Base-by-base conservation (phyloP, 306 rosid genomes). In the Rosa rugosa region DNA sequence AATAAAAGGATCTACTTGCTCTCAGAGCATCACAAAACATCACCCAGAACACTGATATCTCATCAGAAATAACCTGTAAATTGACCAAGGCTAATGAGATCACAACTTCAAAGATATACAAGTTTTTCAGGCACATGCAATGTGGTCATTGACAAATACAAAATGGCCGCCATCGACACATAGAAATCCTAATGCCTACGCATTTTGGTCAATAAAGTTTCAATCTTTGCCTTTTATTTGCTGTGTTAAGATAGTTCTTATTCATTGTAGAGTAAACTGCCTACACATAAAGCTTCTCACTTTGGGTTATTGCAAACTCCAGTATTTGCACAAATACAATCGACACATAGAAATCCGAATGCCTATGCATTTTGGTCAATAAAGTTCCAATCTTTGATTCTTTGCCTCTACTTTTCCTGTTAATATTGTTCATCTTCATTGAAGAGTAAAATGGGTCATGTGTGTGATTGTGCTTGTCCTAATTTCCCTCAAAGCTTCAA, bases 21-120 rank as follows among this genome's bases (percentile, higher is more conserved):
- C 70, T 80, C 56, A 80, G 44, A 81, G 84, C 77, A 76, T 63
- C 73, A 42, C 6, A 75, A 79, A 86, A 7, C 89, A 81, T 84
- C 73, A 83, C 60, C 87, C 31, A 65, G 27, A 73, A 59, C 49
- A 67, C 73, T 71, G 69, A 64, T 54, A 80, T 56, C 72, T 66
- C 53, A 63, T 64, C 8, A 73, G 57, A 80, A 34, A 79, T 79
- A 69, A 82, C 85, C 87, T 85, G 84, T 34, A 49, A 16, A 42
- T 67, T 13, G 53, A 44, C 42, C 66, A 73, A 11, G 14, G 40
- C 56, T 11, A 22, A 46, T 63, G 25, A 63, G 62, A 54, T 10
- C 71, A 63, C 46, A 75, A 63, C 41, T 45, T 62, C 3, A 11
- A 6, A 46, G 50, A 75, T 14, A 27, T 20, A 45, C n/a, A 62